Conservation (phyloP, 2,329 filamentous ascomycete genomes). For the Talaromyces sp. region DNA sequence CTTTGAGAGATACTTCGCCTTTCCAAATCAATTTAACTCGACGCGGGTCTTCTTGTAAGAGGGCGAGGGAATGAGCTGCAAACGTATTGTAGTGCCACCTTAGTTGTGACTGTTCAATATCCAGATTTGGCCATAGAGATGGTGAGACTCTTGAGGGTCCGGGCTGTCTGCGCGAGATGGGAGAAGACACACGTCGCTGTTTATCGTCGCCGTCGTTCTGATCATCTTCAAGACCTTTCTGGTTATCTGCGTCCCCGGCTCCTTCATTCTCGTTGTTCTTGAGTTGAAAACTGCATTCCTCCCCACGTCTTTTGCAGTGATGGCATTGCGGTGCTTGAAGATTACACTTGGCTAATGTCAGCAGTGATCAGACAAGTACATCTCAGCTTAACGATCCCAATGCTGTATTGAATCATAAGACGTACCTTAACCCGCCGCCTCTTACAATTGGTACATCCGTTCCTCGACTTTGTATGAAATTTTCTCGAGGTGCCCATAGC, state of each 20-base stretch:
- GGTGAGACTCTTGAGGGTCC: conserved; percentile 5
- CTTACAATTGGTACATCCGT: conserved; percentile 18
- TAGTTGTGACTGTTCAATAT: conserved; percentile 10
- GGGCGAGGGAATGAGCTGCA: conserved; percentile 8
- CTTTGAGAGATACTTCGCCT: conserved; percentile 14
- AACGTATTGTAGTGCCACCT: conserved; percentile 17
- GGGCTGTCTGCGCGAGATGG: background rate
- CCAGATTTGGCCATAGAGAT: conserved; percentile 13
- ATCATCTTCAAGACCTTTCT: background rate
- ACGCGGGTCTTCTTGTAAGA: conserved; percentile 17
- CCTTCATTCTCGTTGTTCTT: conserved; percentile 2
- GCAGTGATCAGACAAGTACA: background rate
- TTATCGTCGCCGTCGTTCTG: background rate
- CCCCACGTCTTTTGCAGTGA: conserved; percentile 18
- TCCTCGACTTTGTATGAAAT: conserved; percentile 19
- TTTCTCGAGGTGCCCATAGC: conserved; percentile 18
- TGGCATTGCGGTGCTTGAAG: conserved; percentile 18
- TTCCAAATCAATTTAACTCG: conserved; percentile 16
- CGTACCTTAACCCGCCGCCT: conserved; percentile 17
- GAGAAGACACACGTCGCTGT: background rate
- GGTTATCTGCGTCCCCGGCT: background rate
- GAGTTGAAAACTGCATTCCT: conserved; percentile 18
- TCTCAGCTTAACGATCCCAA: background rate
- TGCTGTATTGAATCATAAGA: background rate
- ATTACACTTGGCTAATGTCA: conserved; percentile 11